Base-by-base conservation (phyloP, 108 stramenopile species). In the Conticribra guillardii region DNA sequence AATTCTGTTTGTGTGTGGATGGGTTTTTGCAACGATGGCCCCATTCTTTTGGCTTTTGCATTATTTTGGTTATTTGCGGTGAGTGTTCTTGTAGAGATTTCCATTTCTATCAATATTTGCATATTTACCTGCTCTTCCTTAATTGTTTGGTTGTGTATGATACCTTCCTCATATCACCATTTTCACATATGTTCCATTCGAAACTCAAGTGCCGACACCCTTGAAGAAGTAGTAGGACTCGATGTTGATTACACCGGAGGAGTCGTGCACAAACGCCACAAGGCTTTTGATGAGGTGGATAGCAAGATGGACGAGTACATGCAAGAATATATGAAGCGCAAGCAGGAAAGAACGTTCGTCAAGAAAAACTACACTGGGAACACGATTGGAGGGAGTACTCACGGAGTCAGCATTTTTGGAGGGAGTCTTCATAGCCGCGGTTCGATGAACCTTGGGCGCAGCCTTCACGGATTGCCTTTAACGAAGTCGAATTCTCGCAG, bases 141-240 rank as follows among this genome's bases (percentile, higher is more conserved):
- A n/a, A n/a, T n/a, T n/a, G n/a, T n/a, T n/a, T n/a, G n/a, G n/a
- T 49, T 15, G 4, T 64, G 24, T 48, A 45, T 29, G 47, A 11
- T 45, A 5, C 52, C 4, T 50, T 8, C 30, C 33, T 2, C 26
- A 27, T 24, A 1, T 27, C n/a, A 29, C 14, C 27, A 18, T 44
- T 32, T 22, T 32, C 11, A 5, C 21, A 46, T 11, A 37, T 48
- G 2, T 16, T 37, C 19, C 49, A 5, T 55, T 63, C 41, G 2
- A 48, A 46, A 9, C 11, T 11, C 37, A 24, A 74, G 94, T 47
- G 76, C 89, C 31, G 89, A 88, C 61, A 79, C 85, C 26, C 65
- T 91, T 44, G 87, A 91, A 64, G 89, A 91, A 64, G 64, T 88
- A 21, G 83, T 91, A 28, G 89, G 89, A 54, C 74, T 91, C 27